phyloP scores from a whole-genome alignment of 78 protist species.

The Dictyostelium firmibasis region DNA sequence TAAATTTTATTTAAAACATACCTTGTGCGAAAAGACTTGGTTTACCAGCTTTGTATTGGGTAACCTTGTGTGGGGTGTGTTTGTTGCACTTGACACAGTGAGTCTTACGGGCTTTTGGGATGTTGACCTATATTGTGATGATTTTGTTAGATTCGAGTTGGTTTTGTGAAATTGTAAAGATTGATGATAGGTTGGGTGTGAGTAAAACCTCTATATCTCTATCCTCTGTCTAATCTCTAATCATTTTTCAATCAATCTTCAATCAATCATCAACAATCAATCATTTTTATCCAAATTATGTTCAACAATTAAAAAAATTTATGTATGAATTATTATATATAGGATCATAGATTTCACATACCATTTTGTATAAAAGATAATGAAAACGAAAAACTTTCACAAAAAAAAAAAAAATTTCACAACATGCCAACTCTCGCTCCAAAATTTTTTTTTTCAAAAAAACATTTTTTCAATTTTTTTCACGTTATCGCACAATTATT shows the following conservation, averaged over 20 bases:
- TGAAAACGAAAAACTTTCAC: not conserved
- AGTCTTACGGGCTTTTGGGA: constrained; percentile 96
- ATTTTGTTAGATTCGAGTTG: not conserved
- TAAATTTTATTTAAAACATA: not conserved
- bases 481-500: not conserved
- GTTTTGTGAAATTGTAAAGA: not conserved
- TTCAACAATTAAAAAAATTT: not conserved
- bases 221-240: too few species aligned
- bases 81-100: constrained; percentile 96
- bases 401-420: not conserved
- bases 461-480: too few species aligned
- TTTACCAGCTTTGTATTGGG: constrained; percentile 99
- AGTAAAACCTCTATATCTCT: too few species aligned
- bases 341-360: not conserved
- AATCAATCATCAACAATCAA: not conserved
- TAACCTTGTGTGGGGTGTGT: constrained; percentile 96
- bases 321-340: not conserved
- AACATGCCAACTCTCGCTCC: not conserved
- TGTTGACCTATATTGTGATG: constrained; percentile 88
- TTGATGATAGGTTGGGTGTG: too few species aligned
- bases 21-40: constrained; percentile 98
- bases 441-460: not conserved
- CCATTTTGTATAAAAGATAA: not conserved
- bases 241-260: too few species aligned
- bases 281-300: not conserved